These are phyloP conservation scores for Epichloe hybrida DNA, from an alignment of 2,329 filamentous ascomycete genomes.

Conservation along the genomic window DNA sequence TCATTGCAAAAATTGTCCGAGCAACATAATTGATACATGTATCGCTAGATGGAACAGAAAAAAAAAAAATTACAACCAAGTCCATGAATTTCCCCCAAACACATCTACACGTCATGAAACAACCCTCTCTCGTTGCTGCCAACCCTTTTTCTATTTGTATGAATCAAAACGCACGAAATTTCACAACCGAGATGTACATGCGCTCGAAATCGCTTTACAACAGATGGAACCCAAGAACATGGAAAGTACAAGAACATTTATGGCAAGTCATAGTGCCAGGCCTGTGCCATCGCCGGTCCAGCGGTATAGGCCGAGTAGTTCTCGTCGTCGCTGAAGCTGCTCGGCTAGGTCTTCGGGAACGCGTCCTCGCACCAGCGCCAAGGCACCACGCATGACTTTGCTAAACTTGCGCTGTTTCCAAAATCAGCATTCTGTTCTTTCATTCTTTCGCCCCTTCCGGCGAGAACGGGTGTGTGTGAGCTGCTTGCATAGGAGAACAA, in stretches of 20 bases:
- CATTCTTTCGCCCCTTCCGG: not conserved
- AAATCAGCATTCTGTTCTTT: not conserved
- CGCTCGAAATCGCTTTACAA: not conserved
- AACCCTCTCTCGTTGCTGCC: not conserved
- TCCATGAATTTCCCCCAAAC: too few relatives aligned
- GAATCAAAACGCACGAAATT: too few relatives aligned
- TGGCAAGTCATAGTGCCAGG: slow-evolving; percentile 51
- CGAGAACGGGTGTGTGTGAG: too few relatives aligned
- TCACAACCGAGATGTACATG: not conserved
- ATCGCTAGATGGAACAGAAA: too few relatives aligned
- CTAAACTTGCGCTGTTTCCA: slow-evolving; percentile 68
- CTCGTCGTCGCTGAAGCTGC: slow-evolving; percentile 69
- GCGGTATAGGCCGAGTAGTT: slow-evolving; percentile 73
- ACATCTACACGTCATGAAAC: not conserved
- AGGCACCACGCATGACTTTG: slow-evolving; percentile 84
- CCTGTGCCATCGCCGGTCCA: slow-evolving; percentile 89
- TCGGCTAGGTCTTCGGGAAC: slow-evolving; percentile 74
- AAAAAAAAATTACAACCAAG: too few relatives aligned
- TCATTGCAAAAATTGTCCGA: too few relatives aligned
- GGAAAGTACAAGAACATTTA: too few relatives aligned
- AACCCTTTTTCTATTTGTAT: not conserved
- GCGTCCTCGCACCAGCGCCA: slow-evolving; percentile 78
- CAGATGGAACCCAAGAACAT: not conserved
- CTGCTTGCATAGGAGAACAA: not conserved
- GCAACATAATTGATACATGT: too few relatives aligned